Evolutionary conservation across 2,329 filamentous ascomycete species (phyloP), one percentile per base, ranked within the genome.

Genomic region (Ophiostoma triangulosporum): DNA sequence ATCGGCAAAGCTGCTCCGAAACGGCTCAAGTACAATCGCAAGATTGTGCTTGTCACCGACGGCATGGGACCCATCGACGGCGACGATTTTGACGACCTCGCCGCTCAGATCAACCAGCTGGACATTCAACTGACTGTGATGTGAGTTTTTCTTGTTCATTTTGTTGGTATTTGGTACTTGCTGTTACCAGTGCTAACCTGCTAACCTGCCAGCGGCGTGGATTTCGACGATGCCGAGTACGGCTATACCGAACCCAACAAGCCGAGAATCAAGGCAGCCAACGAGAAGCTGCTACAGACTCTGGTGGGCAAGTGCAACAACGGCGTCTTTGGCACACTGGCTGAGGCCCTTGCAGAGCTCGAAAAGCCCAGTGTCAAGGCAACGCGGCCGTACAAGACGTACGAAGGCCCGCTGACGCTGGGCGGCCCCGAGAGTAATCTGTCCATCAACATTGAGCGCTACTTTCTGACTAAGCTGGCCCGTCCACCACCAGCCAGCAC

Each of bases 161-260:
- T 69, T 97, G 84, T 89, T 67, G 66, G 84, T 75, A 22, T 38
- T 43, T 7, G 33, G 9, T 15, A 14, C 3, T 9, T 35, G 12
- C n/a, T 20, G n/a, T 3, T 4, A 6, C 15, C 26, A 9, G 3
- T 6, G 12, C 14, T 9, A 17, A 15, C 52, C 52, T 8, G 43
- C 53, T 58, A 43, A 50, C 40, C 15, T 20, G 9, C 27, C 24
- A 90, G 85, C 52, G 93, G 93, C 14, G 80, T 95, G 17, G 93
- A 98, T 65, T 97, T 98, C 66, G 89, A 98, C 64, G 89, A 96
- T 65, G 65, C 80, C 1, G 89, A 95, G 2, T 95, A 84, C 63
- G 90, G 90, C 40, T 86, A 88, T 64, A 95, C 95, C 66, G 91
- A 97, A 69, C 89, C 96, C 65, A 79, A 86, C 59, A 98, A 98